phyloP scores from a whole-genome alignment of 805 yeast genomes.

The Limtongozyma cylindracea region DNA sequence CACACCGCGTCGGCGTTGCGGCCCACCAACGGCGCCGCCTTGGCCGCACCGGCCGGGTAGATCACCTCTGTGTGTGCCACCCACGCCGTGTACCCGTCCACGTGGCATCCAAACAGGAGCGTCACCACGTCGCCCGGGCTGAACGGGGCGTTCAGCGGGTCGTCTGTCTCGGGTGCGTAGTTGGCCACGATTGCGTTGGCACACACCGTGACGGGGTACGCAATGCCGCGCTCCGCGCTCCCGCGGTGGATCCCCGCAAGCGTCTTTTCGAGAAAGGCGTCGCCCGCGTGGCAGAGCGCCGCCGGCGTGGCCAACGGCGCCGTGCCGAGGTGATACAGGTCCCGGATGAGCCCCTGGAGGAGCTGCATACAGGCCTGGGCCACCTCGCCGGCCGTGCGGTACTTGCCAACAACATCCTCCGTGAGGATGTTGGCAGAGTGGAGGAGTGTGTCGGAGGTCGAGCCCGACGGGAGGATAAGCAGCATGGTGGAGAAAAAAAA shows the following conservation, averaged over 20 bases:
- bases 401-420: slow-evolving; percentile 45
- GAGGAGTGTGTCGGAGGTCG: slow-evolving; percentile 42
- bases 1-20: slow-evolving; percentile 70
- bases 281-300: slow-evolving; percentile 67
- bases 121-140: slow-evolving; percentile 69
- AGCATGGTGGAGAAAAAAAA: too few relatives aligned
- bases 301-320: slow-evolving; percentile 24
- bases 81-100: slow-evolving; percentile 85
- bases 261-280: slow-evolving; percentile 40
- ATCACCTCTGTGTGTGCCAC: slow-evolving; percentile 73
- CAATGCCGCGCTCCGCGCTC: slow-evolving; percentile 93
- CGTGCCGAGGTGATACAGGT: slow-evolving; percentile 37
- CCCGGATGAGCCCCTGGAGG: slow-evolving; percentile 39
- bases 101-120: slow-evolving; percentile 67
- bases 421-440: slow-evolving; percentile 46
- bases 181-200: slow-evolving; percentile 58
- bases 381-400: slow-evolving; percentile 74
- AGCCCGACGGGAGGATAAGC: too few relatives aligned
- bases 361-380: slow-evolving; percentile 61
- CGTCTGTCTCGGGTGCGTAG: slow-evolving; percentile 70
- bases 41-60: slow-evolving; percentile 39
- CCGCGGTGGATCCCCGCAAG: slow-evolving; percentile 31
- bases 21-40: slow-evolving; percentile 66
- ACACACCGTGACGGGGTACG: slow-evolving; percentile 77
- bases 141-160: slow-evolving; percentile 12